phyloP scores from a whole-genome alignment of 2,329 filamentous ascomycete species.

The Fusarium equiseti region DNA sequence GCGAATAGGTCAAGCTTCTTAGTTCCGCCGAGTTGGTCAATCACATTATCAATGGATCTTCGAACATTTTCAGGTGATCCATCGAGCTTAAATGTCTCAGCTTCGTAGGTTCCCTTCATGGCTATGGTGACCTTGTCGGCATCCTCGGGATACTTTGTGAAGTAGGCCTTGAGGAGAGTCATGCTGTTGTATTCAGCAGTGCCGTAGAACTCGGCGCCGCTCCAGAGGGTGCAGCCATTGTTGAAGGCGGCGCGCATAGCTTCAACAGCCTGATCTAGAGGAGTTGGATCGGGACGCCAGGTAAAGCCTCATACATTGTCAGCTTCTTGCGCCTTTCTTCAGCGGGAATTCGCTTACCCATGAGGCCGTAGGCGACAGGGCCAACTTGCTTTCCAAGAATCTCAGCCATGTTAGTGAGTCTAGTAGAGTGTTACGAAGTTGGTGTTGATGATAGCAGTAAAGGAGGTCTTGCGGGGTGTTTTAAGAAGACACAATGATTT shows the following conservation, averaged over 20 bases:
- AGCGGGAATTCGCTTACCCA: constrained; percentile 54
- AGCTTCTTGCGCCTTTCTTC: not conserved
- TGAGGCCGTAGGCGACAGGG: constrained; percentile 65
- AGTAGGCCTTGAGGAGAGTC: constrained; percentile 71
- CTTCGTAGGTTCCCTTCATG: constrained; percentile 69
- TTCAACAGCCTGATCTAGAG: constrained; percentile 64
- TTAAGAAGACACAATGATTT: not conserved
- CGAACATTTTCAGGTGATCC: constrained; percentile 67
- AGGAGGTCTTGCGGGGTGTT: not conserved
- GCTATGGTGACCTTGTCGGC: constrained; percentile 70
- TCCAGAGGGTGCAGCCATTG: constrained; percentile 66
- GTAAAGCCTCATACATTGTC: constrained; percentile 56
- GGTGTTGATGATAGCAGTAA: not conserved
- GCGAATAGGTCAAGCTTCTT: constrained; percentile 73
- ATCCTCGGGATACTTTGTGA: constrained; percentile 72
- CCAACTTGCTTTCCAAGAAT: constrained; percentile 61
- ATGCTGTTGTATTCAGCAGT: constrained; percentile 68
- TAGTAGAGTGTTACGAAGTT: not conserved
- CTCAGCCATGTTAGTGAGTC: constrained; percentile 30
- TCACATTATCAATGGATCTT: constrained; percentile 68
- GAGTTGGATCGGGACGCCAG: constrained; percentile 55
- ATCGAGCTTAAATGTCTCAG: constrained; percentile 56
- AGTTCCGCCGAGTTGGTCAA: constrained; percentile 63
- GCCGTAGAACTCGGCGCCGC: constrained; percentile 75
- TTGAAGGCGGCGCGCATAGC: constrained; percentile 66